These are phyloP conservation scores for Botryotinia calthae DNA, from an alignment of 2,329 filamentous ascomycete species.

Conservation along the genomic window DNA sequence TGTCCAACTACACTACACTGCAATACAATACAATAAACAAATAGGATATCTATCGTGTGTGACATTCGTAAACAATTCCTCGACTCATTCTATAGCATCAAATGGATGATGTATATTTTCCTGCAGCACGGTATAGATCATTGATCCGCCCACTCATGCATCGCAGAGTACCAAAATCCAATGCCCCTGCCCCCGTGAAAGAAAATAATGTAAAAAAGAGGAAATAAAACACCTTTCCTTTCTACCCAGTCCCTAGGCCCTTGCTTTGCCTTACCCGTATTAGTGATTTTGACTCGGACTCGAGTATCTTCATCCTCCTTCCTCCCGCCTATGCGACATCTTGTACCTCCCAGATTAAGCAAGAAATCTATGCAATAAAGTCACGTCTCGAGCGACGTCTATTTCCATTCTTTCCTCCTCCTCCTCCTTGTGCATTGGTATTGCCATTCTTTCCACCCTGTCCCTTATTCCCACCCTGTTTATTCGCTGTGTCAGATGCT, in stretches of 20 bases:
- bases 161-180: not conserved
- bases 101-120: not conserved
- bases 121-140: not conserved
- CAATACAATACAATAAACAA: not conserved
- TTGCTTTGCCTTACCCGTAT: not conserved
- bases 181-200: not conserved
- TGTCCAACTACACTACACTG: not conserved
- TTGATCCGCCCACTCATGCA: not conserved
- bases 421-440: conserved; percentile 9
- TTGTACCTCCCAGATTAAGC: not conserved
- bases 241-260: not conserved
- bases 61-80: not conserved
- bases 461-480: not conserved
- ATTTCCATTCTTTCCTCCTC: conserved; percentile 6
- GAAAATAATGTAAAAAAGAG: not conserved
- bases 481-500: not conserved
- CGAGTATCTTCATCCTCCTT: not conserved
- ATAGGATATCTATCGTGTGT: not conserved
- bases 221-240: conserved; percentile 2
- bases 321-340: not conserved
- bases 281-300: not conserved
- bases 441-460: not conserved
- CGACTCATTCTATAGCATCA: not conserved
- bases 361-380: conserved; percentile 14
- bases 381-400: conserved; percentile 5